A percentile compares a stretch with the other conserved stretches of the same genome.
Conservation (phyloP, 257 asterid species). For the Galeopsis tetrahit region DNA sequence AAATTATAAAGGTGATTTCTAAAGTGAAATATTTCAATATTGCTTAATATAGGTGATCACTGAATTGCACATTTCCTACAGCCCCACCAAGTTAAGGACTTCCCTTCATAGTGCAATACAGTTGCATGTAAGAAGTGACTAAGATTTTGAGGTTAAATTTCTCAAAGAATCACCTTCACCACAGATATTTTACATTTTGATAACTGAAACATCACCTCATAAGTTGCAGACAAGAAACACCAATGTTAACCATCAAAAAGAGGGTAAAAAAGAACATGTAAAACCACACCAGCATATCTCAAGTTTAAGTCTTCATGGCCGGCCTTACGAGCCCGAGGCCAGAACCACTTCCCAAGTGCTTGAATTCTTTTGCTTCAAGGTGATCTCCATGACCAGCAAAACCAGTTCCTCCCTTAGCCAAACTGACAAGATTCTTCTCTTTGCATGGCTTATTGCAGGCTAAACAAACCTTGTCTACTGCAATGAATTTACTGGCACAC, state of each 20-base stretch:
- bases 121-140: too few species aligned
- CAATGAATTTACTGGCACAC: slow-evolving; percentile 79
- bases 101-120: too few species aligned
- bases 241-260: not conserved
- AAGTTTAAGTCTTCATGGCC: slow-evolving; percentile 68
- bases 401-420: slow-evolving; percentile 96
- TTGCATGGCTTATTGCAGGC: slow-evolving; percentile 88
- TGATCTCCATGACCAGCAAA: slow-evolving; percentile 93
- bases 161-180: not conserved
- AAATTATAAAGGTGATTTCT: too few species aligned
- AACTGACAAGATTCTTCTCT: slow-evolving; percentile 63
- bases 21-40: too few species aligned
- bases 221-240: not conserved
- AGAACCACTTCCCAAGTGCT: slow-evolving; percentile 93
- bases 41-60: too few species aligned
- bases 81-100: too few species aligned
- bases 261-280: not conserved
- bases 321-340: slow-evolving; percentile 96
- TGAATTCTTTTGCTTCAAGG: slow-evolving; percentile 90
- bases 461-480: slow-evolving; percentile 82
- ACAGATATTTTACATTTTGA: slow-evolving; percentile 1
- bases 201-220: not conserved
- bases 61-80: too few species aligned
- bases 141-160: not conserved
- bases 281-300: slow-evolving; percentile 11